Percentiles rank a stretch among this genome's conserved stretches.
Conservation (phyloP, 148 eudicot genomes). For the Chenopodium berlandieri region DNA sequence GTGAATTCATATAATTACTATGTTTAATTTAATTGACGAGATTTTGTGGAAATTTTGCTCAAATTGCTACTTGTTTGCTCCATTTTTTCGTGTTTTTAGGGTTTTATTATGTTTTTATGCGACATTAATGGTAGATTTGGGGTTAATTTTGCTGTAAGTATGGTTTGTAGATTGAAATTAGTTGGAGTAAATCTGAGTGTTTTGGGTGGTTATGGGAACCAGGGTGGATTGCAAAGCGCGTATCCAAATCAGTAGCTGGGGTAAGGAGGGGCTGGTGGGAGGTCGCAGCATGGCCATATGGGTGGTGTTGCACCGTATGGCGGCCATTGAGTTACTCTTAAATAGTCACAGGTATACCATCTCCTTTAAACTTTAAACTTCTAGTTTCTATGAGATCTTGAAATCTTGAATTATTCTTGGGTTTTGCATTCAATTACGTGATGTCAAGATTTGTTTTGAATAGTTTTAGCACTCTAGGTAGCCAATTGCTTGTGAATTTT, state of each 20-base stretch:
- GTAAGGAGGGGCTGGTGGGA: constrained; percentile 56
- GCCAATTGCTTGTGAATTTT: background rate
- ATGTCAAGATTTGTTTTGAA: background rate
- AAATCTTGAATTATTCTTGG: background rate
- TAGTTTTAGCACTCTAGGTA: background rate
- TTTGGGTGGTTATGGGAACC: constrained; percentile 53
- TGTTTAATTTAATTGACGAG: no score
- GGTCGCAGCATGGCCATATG: constrained; percentile 53
- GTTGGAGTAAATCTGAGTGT: constrained; percentile 31
- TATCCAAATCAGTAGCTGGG: constrained; percentile 68
- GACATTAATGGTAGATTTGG: no score
- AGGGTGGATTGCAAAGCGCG: constrained; percentile 45
- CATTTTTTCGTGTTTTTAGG: no score
- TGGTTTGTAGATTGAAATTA: no score
- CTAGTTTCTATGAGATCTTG: background rate
- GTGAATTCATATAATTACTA: no score
- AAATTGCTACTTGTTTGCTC: no score
- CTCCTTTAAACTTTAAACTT: background rate
- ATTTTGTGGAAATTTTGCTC: no score
- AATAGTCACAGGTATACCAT: constrained; percentile 20
- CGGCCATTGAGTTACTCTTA: constrained; percentile 50
- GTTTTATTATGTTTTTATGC: no score
- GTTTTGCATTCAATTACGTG: background rate
- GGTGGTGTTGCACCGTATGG: constrained; percentile 52
- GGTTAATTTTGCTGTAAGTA: no score